Evolutionary conservation across 2,329 filamentous ascomycete genomes (phyloP).

Genomic region (Ceratocystiopsis minuta): DNA sequence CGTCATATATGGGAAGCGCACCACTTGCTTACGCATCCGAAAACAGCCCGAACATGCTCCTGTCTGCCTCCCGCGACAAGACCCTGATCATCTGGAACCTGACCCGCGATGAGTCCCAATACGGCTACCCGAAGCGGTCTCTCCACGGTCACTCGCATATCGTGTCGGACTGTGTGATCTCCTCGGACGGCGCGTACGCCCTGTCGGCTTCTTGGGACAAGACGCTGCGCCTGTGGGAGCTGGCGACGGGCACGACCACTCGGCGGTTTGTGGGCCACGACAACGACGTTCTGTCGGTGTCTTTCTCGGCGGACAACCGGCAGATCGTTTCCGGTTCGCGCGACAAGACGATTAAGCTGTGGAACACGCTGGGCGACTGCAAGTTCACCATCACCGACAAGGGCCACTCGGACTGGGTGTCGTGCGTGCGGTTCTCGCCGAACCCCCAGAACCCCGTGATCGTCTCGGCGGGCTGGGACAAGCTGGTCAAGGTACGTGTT

Average conservation of each 20-base stretch:
- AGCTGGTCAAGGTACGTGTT: conserved; percentile 92
- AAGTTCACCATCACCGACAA: conserved; percentile 99
- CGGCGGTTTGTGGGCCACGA: conserved; percentile 97
- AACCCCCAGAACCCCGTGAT: conserved; percentile 99
- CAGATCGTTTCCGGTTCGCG: conserved; percentile 98
- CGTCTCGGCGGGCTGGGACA: conserved; percentile 97
- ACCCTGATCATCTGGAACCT: conserved; percentile 99
- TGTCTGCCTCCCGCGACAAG: conserved; percentile 96
- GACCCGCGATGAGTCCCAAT: conserved; percentile 92
- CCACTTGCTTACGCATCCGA: conserved; percentile 11
- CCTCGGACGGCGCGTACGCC: conserved; percentile 96
- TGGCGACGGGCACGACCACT: conserved; percentile 90
- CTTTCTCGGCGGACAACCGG: conserved; percentile 99
- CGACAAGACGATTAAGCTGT: conserved; percentile 98
- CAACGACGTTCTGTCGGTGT: conserved; percentile 98
- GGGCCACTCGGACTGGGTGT: conserved; percentile 99
- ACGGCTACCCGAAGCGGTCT: conserved; percentile 98
- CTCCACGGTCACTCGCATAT: conserved; percentile 99
- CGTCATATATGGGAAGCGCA: too few species aligned
- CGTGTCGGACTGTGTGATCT: conserved; percentile 99
- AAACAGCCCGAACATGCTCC: conserved; percentile 90
- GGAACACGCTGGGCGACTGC: conserved; percentile 99
- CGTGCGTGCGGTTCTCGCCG: conserved; percentile 97
- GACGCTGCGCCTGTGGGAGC: conserved; percentile 98
- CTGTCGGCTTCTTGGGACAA: conserved; percentile 99